phyloP scores from a whole-genome alignment of 306 rosid species.

The Lithocarpus polystachyus region DNA sequence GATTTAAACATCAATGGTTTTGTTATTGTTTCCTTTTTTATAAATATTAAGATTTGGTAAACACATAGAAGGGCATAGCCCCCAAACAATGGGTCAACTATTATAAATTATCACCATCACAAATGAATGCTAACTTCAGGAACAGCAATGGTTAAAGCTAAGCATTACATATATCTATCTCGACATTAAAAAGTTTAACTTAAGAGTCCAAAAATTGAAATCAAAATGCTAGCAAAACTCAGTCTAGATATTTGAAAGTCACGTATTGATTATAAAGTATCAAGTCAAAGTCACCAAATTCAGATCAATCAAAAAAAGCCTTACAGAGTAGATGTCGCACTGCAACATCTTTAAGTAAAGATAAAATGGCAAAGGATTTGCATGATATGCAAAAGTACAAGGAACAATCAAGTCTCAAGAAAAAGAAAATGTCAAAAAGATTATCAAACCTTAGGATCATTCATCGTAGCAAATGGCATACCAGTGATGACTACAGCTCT shows the following conservation, averaged over 20 bases:
- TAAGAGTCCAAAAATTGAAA: neutral
- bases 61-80: too few species aligned
- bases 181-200: neutral
- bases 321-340: neutral
- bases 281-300: neutral
- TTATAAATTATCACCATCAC: neutral
- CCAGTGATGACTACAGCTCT: slow-evolving; percentile 94
- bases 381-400: slow-evolving; percentile 11
- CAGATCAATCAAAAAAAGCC: neutral
- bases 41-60: too few species aligned
- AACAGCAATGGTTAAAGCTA: neutral
- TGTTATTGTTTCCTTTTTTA: neutral
- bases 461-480: slow-evolving; percentile 78
- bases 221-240: neutral
- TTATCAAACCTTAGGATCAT: slow-evolving; percentile 80
- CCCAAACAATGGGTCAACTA: neutral
- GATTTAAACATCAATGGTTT: neutral
- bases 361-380: neutral
- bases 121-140: neutral
- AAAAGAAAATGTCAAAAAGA: neutral
- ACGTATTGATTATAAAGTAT: neutral
- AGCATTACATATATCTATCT: neutral
- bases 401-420: slow-evolving; percentile 13
- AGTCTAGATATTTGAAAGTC: neutral
- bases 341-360: neutral